phyloP scores from a whole-genome alignment of 345 rosid species.

The Brassica rapa region DNA sequence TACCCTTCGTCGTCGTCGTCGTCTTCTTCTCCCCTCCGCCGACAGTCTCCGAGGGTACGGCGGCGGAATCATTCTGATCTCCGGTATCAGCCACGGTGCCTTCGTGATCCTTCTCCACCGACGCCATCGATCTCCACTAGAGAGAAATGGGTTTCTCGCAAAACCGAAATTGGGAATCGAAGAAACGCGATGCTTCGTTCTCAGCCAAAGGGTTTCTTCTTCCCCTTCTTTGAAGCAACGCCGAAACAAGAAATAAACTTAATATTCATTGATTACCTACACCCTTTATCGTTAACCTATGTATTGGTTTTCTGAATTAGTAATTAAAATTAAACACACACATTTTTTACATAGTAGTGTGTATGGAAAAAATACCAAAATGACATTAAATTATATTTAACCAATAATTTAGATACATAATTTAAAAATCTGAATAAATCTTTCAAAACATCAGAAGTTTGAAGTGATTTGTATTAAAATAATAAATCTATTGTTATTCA shows the following conservation, averaged over 20 bases:
- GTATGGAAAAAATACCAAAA: not conserved
- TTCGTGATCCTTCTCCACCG: constrained; percentile 28
- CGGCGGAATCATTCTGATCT: constrained; percentile 22
- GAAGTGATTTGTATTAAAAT: too few species aligned
- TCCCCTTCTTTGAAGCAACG: constrained; percentile 18
- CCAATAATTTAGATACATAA: not conserved
- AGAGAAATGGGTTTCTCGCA: not conserved
- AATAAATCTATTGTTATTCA: too few species aligned
- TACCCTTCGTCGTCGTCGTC: constrained; percentile 39
- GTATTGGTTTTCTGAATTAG: too few species aligned
- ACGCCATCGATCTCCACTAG: constrained; percentile 1
- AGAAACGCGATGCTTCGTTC: constrained; percentile 16
- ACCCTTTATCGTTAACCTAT: not conserved
- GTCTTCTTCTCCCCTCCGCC: constrained; percentile 6
- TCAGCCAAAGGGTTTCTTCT: constrained; percentile 19
- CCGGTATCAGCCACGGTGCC: constrained; percentile 7
- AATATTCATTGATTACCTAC: not conserved
- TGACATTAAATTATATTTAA: not conserved
- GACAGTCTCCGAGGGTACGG: not conserved
- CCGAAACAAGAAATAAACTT: not conserved
- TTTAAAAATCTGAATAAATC: not conserved
- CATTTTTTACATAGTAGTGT: too few species aligned
- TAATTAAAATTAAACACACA: too few species aligned
- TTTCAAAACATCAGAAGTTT: not conserved
- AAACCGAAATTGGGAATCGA: not conserved